Conservation (phyloP, 2,329 filamentous ascomycete species). For the Lasiodiplodia sp. region DNA sequence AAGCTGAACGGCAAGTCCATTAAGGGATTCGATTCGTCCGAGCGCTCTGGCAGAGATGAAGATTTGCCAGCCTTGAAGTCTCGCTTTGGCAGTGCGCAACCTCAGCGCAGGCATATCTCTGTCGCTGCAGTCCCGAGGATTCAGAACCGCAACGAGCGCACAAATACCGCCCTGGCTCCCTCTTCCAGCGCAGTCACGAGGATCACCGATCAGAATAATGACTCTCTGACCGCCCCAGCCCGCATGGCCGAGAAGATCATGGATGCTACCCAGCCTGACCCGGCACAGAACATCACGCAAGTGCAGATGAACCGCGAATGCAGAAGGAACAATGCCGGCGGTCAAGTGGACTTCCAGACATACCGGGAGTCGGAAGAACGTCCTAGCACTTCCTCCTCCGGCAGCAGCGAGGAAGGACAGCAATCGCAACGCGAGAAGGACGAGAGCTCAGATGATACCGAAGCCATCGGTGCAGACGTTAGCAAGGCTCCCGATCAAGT, state of each 20-base stretch:
- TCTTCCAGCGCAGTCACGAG: background rate
- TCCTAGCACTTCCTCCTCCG: conserved; percentile 12
- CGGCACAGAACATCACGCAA: background rate
- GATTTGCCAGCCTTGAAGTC: background rate
- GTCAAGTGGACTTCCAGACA: background rate
- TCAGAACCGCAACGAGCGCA: too few relatives aligned
- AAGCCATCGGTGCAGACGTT: background rate
- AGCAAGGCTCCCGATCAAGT: background rate
- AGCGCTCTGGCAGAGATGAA: background rate
- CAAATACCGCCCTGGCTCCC: background rate
- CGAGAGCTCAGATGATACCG: too few relatives aligned
- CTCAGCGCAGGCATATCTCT: background rate
- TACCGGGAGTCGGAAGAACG: conserved; percentile 17
- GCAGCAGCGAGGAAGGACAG: background rate
- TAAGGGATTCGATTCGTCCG: background rate
- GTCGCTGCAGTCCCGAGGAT: background rate
- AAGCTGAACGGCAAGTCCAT: background rate
- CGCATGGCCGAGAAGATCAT: background rate
- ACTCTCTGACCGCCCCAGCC: background rate
- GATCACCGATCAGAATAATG: background rate
- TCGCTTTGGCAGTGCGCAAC: background rate
- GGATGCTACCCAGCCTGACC: background rate
- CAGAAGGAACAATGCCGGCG: background rate
- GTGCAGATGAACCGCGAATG: background rate
- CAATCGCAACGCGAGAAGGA: background rate